Conservation (phyloP, 371 early-diverging fungal species). For the Mucor saturninus region DNA sequence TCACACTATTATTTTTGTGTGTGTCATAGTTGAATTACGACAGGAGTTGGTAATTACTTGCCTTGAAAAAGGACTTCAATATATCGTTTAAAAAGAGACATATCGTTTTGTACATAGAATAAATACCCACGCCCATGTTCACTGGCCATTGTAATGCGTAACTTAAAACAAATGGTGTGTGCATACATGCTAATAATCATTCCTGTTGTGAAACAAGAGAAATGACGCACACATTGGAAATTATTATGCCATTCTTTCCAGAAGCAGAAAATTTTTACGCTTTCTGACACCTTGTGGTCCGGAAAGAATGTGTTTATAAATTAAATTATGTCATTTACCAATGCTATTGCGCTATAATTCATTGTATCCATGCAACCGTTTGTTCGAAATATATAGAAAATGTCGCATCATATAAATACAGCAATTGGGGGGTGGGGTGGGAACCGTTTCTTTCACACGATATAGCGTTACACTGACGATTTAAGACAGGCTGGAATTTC, state of each 20-base stretch:
- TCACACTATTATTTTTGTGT: neutral
- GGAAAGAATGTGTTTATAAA: conserved; percentile 4
- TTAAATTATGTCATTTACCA: neutral
- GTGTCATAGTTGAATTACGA: conserved; percentile 6
- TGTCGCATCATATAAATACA: neutral
- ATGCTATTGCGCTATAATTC: too few relatives aligned
- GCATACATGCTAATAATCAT: neutral
- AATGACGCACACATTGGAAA: neutral
- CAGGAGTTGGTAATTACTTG: conserved; percentile 13
- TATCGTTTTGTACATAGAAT: neutral
- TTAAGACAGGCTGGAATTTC: conserved; percentile 7
- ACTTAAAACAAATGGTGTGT: too few relatives aligned
- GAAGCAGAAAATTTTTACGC: neutral
- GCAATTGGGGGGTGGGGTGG: neutral
- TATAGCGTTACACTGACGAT: neutral
- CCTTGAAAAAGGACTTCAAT: conserved; percentile 10
- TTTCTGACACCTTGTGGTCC: conserved; percentile 1
- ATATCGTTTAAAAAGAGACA: conserved; percentile 10
- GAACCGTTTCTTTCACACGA: conserved; percentile 3
- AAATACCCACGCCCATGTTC: neutral
- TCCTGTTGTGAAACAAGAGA: neutral
- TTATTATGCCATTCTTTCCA: neutral
- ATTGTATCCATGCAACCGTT: too few relatives aligned
- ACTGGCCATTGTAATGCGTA: neutral
- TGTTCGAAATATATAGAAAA: neutral